Percentiles rank a stretch among this genome's conserved stretches.
Evolutionary conservation across 345 rosid genomes (phyloP).

Genomic region (Raphanus raphanistrum): DNA sequence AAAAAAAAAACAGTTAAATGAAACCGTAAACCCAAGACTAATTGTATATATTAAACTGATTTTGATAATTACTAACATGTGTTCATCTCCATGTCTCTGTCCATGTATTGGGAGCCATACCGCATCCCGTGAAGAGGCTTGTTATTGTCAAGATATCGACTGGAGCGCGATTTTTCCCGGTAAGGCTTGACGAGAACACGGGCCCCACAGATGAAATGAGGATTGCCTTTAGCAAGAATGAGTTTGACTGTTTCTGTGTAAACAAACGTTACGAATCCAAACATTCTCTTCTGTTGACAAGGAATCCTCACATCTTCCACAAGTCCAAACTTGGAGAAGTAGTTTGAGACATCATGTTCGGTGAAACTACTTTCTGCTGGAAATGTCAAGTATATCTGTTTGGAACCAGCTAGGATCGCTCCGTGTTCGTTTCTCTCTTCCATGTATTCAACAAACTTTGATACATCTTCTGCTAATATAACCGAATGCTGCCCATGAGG

Average conservation of each 20-base stretch:
- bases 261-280: slow-evolving; percentile 86
- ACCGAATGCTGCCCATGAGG: slow-evolving; percentile 98
- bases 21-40: slow-evolving; percentile 17
- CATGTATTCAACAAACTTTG: slow-evolving; percentile 54
- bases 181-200: slow-evolving; percentile 98
- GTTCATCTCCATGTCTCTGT: slow-evolving; percentile 64
- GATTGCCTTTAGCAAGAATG: slow-evolving; percentile 82
- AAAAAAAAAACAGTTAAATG: background rate
- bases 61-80: slow-evolving; percentile 40
- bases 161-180: slow-evolving; percentile 74
- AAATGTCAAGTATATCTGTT: slow-evolving; percentile 92
- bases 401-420: slow-evolving; percentile 63
- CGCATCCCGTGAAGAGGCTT: slow-evolving; percentile 53
- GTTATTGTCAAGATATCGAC: slow-evolving; percentile 59
- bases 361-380: slow-evolving; percentile 91
- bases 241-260: slow-evolving; percentile 66
- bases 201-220: slow-evolving; percentile 89
- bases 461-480: slow-evolving; percentile 77
- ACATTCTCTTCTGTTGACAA: slow-evolving; percentile 91
- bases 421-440: slow-evolving; percentile 63
- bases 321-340: slow-evolving; percentile 79
- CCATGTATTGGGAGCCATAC: slow-evolving; percentile 47
- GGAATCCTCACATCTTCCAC: slow-evolving; percentile 98
- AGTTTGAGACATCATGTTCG: slow-evolving; percentile 80
- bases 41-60: background rate